Evolutionary conservation across 495 filamentous ascomycete genomes (phyloP).

Genomic region (Hypoxylon intermedium): DNA sequence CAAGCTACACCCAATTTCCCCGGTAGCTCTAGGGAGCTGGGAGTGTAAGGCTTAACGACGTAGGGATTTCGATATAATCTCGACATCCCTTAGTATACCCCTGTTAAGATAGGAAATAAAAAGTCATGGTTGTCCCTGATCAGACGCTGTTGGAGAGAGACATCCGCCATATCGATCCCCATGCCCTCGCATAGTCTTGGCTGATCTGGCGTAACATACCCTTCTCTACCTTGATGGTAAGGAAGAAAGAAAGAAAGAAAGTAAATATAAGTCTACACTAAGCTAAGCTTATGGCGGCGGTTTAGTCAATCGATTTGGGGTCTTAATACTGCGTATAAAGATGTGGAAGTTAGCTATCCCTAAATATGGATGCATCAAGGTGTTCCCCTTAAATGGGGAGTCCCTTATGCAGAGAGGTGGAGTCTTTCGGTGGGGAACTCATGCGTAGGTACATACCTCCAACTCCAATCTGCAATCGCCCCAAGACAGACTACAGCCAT

Average conservation of each 20-base stretch:
- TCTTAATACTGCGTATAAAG: too few relatives aligned
- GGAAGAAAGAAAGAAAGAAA: too few relatives aligned
- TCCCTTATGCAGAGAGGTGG: slow-evolving; percentile 16
- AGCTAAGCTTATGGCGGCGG: too few relatives aligned
- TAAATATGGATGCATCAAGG: neutral
- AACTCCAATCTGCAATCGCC: neutral
- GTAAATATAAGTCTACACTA: too few relatives aligned
- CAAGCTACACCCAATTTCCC: slow-evolving; percentile 1
- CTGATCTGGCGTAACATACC: too few relatives aligned
- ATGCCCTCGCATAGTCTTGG: too few relatives aligned
- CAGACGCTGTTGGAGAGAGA: too few relatives aligned
- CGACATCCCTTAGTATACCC: slow-evolving; percentile 9
- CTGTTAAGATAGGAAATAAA: neutral
- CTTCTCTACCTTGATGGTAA: too few relatives aligned
- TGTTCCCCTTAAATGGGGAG: neutral
- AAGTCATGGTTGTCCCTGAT: neutral
- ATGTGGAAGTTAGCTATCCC: too few relatives aligned
- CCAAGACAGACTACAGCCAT: slow-evolving; percentile 3
- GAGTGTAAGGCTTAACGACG: slow-evolving; percentile 12
- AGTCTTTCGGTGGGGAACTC: neutral
- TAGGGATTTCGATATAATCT: slow-evolving; percentile 34
- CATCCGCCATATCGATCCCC: too few relatives aligned
- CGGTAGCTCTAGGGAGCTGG: too few relatives aligned
- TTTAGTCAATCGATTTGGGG: too few relatives aligned
- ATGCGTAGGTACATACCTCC: neutral